Percentiles rank a stretch among this genome's conserved stretches.
These are phyloP conservation scores for Fusarium tuaranense DNA, from an alignment of 2,329 filamentous ascomycete species.

Conservation along the genomic window DNA sequence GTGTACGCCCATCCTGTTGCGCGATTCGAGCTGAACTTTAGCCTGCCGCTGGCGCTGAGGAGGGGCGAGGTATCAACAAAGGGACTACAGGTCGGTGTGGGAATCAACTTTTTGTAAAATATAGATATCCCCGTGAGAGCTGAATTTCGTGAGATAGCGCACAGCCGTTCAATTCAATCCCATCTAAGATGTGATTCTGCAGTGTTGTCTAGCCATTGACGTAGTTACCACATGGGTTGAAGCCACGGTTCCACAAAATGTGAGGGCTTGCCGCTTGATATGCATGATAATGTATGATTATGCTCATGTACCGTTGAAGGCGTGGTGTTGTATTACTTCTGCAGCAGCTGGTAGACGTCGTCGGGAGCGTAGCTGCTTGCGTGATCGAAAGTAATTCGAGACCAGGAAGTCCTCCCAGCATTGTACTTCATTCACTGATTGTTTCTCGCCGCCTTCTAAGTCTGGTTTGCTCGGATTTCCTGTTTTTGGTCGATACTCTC, in stretches of 20 bases:
- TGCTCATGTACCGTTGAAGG: neutral
- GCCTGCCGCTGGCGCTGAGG: constrained; percentile 83
- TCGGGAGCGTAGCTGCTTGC: neutral
- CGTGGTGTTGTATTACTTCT: neutral
- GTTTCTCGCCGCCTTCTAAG: too few relatives aligned
- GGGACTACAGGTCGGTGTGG: constrained; percentile 94
- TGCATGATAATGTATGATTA: neutral
- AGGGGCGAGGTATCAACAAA: constrained; percentile 90
- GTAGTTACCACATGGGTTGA: neutral
- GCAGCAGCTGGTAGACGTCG: neutral
- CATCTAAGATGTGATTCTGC: neutral
- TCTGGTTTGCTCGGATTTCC: too few relatives aligned
- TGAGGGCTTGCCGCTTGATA: neutral
- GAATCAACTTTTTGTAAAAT: constrained; percentile 89
- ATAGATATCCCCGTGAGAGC: constrained; percentile 32
- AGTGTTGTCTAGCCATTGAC: neutral
- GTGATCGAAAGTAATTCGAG: neutral
- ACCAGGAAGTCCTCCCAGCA: neutral
- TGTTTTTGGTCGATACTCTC: too few relatives aligned
- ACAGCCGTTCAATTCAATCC: constrained; percentile 15
- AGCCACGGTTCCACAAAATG: neutral
- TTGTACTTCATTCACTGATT: too few relatives aligned
- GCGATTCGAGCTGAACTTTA: constrained; percentile 96
- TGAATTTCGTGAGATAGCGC: constrained; percentile 25
- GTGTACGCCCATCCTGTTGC: constrained; percentile 96